phyloP scores from a whole-genome alignment of 768 basidiomycete species.

The Tubosaeta brunneosetosa region DNA sequence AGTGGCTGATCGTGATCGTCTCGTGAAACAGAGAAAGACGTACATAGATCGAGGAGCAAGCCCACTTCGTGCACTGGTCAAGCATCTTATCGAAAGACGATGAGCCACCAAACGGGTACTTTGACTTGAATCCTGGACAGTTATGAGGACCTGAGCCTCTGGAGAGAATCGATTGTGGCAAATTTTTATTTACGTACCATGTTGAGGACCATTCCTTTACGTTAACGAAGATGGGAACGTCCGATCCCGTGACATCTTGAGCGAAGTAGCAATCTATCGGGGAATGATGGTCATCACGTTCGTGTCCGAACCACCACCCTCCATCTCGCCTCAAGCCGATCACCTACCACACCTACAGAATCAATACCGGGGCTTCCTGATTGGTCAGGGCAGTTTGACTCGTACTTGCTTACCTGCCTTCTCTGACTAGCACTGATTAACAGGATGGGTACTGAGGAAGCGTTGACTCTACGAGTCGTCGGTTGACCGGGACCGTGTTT shows the following conservation, averaged over 20 bases:
- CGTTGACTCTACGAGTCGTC: constrained; percentile 20
- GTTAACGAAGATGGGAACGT: constrained; percentile 30
- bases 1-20: no score
- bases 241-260: constrained; percentile 37
- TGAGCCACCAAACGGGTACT: no score
- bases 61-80: no score
- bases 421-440: constrained; percentile 39
- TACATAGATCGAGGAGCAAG: no score
- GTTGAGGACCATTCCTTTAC: constrained; percentile 39
- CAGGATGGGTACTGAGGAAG: constrained; percentile 11
- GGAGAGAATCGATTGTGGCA: background rate
- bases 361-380: constrained; percentile 28
- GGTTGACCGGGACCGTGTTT: no score
- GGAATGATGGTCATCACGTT: constrained; percentile 8
- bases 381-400: constrained; percentile 6
- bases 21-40: no score
- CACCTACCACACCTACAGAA: constrained; percentile 22
- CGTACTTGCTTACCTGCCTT: constrained; percentile 42
- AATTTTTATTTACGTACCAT: constrained; percentile 34
- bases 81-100: no score
- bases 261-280: constrained; percentile 43
- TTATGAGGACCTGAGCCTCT: no score
- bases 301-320: constrained; percentile 3
- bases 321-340: background rate
- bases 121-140: no score